Percentiles rank a stretch among this genome's conserved stretches.
phyloP scores from a whole-genome alignment of 2,329 filamentous ascomycete genomes.

The Pestalotiopsis sp. region DNA sequence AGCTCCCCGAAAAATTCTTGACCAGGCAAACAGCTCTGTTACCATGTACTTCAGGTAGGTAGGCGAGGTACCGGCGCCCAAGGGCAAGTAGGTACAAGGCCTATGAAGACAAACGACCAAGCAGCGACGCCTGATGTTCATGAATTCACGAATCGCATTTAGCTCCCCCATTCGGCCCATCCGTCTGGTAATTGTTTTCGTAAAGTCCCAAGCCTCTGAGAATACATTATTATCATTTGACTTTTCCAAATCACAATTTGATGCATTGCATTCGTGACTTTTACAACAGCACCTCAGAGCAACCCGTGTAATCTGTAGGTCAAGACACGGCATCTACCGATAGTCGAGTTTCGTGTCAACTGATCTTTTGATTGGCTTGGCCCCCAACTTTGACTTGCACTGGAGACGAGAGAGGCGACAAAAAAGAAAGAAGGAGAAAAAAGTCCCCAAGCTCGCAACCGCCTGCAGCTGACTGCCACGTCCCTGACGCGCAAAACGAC shows the following conservation, averaged over 20 bases:
- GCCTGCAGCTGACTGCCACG: background rate
- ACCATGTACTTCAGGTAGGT: background rate
- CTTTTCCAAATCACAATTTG: too few relatives aligned
- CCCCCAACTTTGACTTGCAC: background rate
- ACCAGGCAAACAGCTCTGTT: constrained; percentile 1
- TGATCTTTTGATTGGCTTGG: background rate
- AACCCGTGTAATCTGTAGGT: background rate
- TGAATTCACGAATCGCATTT: background rate
- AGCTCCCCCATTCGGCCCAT: too few relatives aligned
- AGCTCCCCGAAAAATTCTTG: constrained; percentile 1
- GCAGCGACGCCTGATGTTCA: background rate
- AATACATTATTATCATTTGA: too few relatives aligned
- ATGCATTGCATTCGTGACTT: too few relatives aligned
- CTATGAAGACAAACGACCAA: background rate
- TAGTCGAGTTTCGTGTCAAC: background rate
- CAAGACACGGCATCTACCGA: background rate
- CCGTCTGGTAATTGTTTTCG: too few relatives aligned
- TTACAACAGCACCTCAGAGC: too few relatives aligned
- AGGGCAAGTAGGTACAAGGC: background rate
- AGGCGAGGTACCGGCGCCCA: background rate
- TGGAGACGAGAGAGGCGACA: background rate
- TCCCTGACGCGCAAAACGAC: background rate
- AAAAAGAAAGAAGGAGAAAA: background rate
- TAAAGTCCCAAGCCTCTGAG: too few relatives aligned
- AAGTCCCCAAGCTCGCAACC: constrained; percentile 1